A percentile compares a stretch with the other conserved stretches of the same genome.
Conservation (phyloP, 2,329 filamentous ascomycete species). For the Cercospora sp. region DNA sequence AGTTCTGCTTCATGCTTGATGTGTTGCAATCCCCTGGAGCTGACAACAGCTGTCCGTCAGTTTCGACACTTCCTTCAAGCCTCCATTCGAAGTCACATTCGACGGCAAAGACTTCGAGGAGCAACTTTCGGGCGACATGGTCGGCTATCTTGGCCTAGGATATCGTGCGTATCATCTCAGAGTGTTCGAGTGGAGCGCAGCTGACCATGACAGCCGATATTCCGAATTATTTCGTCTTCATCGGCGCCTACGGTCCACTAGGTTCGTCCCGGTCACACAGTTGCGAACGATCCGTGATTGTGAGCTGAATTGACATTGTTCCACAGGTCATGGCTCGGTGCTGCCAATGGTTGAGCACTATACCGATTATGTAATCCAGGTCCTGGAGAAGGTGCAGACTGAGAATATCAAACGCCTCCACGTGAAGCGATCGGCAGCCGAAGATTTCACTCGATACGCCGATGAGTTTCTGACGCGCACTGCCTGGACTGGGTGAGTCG, state of each 20-base stretch:
- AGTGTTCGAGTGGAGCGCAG: not conserved
- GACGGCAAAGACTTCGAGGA: not conserved
- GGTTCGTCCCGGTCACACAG: not conserved
- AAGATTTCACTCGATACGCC: not conserved
- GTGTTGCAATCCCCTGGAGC: not conserved
- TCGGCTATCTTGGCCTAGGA: not conserved
- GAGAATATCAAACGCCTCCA: not conserved
- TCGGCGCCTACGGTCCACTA: not conserved
- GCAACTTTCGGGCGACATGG: not conserved
- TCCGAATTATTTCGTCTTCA: not conserved
- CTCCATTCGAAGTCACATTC: not conserved
- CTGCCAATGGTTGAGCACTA: not conserved
- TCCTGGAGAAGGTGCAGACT: not conserved
- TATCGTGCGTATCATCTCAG: not conserved
- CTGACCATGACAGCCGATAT: not conserved
- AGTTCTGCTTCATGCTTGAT: not conserved
- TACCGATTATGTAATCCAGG: not conserved
- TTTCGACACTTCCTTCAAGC: not conserved
- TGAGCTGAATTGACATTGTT: not conserved
- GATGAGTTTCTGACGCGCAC: not conserved
- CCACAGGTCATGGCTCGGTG: not conserved
- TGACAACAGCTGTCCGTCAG: not conserved
- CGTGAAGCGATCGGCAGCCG: not conserved
- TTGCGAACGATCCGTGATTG: not conserved
- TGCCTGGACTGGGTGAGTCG: not conserved